Evolutionary conservation across 257 asterid genomes (phyloP).

Genomic region (Petunia axillaris): DNA sequence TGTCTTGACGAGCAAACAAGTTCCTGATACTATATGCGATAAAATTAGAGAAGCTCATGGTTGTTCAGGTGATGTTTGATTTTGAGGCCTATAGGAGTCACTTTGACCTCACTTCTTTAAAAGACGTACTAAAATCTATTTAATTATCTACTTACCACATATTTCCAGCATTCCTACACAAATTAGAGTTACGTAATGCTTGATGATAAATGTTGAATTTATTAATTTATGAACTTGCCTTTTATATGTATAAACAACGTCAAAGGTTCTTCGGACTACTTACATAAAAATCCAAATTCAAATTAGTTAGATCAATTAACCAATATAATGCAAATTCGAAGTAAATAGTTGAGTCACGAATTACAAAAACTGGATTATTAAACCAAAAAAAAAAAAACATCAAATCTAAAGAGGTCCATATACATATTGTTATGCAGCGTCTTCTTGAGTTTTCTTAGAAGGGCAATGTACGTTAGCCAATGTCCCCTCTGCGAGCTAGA

Average conservation of each 20-base stretch:
- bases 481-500: no score
- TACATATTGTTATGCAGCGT: no score
- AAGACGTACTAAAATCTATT: not conserved
- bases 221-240: not conserved
- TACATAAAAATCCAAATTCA: no score
- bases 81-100: not conserved
- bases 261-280: not conserved
- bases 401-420: no score
- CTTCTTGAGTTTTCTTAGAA: no score
- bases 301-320: no score
- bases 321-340: no score
- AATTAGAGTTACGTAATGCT: not conserved
- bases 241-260: not conserved
- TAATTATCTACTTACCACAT: not conserved
- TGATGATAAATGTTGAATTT: not conserved
- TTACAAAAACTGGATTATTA: no score
- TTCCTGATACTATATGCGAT: no score
- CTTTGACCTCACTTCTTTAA: not conserved
- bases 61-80: not conserved
- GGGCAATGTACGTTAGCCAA: no score
- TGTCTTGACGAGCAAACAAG: not conserved
- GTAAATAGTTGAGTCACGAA: no score
- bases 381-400: no score
- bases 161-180: not conserved
- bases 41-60: not conserved